phyloP scores from a whole-genome alignment of 441 rosid species.

The Bocquillonia castaneifolia region DNA sequence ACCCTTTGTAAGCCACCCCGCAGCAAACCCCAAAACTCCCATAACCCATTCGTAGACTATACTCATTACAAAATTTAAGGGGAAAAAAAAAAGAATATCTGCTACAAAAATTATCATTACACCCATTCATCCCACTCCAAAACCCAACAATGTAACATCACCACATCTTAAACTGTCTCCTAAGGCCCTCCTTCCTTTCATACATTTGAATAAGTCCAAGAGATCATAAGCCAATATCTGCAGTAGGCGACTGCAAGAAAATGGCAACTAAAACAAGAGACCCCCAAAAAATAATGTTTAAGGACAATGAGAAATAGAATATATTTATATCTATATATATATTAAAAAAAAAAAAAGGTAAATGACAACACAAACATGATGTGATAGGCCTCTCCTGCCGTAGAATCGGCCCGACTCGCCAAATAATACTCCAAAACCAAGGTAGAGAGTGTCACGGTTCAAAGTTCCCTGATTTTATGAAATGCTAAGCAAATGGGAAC shows the following conservation, averaged over 20 bases:
- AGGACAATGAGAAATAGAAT: too few relatives aligned
- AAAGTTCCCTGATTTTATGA: background rate
- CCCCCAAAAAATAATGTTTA: background rate
- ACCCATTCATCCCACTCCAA: slow-evolving; percentile 12
- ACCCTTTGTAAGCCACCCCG: too few relatives aligned
- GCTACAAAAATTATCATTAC: slow-evolving; percentile 27
- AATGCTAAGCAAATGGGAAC: slow-evolving; percentile 10
- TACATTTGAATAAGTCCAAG: slow-evolving; percentile 9
- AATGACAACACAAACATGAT: slow-evolving; percentile 5
- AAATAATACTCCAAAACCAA: slow-evolving; percentile 16
- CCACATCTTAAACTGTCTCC: background rate
- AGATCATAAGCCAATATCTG: slow-evolving; percentile 2
- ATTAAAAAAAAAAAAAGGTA: background rate
- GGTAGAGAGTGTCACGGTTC: slow-evolving; percentile 14
- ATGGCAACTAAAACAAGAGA: background rate
- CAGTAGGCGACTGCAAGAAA: background rate
- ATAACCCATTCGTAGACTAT: slow-evolving; percentile 15
- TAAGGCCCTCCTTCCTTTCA: slow-evolving; percentile 18
- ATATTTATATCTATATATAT: too few relatives aligned
- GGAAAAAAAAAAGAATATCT: slow-evolving; percentile 1
- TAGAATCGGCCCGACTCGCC: slow-evolving; percentile 21
- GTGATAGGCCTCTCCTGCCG: slow-evolving; percentile 21
- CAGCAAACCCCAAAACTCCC: slow-evolving; percentile 23
- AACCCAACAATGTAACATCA: background rate
- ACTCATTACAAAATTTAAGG: slow-evolving; percentile 22